Percentiles rank a stretch among this genome's conserved stretches.
phyloP scores from a whole-genome alignment of 106 monocot species.

The Dioscorea zingiberensis region DNA sequence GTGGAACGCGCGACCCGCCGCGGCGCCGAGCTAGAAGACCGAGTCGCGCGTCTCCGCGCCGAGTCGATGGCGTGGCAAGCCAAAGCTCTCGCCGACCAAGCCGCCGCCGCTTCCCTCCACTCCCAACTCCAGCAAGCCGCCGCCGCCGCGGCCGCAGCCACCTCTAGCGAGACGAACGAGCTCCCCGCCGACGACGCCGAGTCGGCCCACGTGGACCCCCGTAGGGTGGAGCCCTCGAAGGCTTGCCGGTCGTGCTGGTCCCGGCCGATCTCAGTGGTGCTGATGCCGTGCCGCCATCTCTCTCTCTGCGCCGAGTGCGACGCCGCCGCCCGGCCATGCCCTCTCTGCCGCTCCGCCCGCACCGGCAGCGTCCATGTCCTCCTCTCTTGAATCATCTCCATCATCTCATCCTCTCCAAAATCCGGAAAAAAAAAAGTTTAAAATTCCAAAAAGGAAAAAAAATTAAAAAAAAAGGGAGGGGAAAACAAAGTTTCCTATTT shows the following conservation, averaged over 20 bases:
- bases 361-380: constrained; percentile 13
- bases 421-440: too few relatives aligned
- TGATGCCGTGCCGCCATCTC: constrained; percentile 71
- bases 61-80: constrained; percentile 75
- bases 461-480: background rate
- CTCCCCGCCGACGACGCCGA: constrained; percentile 53
- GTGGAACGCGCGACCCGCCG: constrained; percentile 33
- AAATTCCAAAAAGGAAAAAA: background rate
- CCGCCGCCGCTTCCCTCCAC: constrained; percentile 52
- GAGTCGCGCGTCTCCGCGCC: constrained; percentile 35
- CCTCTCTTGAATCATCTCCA: constrained; percentile 25
- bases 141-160: constrained; percentile 9
- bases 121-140: constrained; percentile 58
- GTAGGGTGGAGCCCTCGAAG: constrained; percentile 13
- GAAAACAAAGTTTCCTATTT: background rate
- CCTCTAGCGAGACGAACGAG: constrained; percentile 11
- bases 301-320: constrained; percentile 57
- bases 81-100: constrained; percentile 65
- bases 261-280: constrained; percentile 33
- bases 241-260: constrained; percentile 45
- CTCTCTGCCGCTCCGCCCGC: constrained; percentile 6
- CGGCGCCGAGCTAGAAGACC: constrained; percentile 62
- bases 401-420: background rate
- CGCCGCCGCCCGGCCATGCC: background rate
- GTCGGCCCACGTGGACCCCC: constrained; percentile 68